phyloP scores from a whole-genome alignment of 2,329 filamentous ascomycete genomes.

The Ophiognomonia clavigignenti-juglandacearum region DNA sequence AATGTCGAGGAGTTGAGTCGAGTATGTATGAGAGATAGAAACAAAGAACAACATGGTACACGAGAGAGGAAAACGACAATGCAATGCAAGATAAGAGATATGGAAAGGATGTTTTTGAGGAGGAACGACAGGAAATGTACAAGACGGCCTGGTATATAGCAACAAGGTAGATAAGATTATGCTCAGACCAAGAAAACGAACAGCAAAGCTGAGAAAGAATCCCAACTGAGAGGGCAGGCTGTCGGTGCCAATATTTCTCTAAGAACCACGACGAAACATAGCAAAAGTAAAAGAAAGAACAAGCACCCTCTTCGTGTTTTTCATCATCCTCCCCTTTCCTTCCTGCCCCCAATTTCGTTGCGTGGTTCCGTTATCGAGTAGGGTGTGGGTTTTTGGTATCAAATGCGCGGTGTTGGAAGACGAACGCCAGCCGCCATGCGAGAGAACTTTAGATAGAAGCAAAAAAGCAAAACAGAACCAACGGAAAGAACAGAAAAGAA shows the following conservation, averaged over 20 bases:
- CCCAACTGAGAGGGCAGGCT: too few relatives aligned
- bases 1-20: not conserved
- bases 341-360: not conserved
- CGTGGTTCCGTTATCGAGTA: constrained; percentile 7
- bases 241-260: too few relatives aligned
- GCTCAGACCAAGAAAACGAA: too few relatives aligned
- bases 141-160: not conserved
- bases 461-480: not conserved
- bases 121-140: constrained; percentile 5
- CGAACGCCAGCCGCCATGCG: constrained; percentile 33
- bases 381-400: constrained; percentile 13
- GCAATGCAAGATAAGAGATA: too few relatives aligned
- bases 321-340: not conserved
- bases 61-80: too few relatives aligned
- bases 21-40: too few relatives aligned
- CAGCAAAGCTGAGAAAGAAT: too few relatives aligned
- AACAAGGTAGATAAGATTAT: not conserved
- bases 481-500: not conserved
- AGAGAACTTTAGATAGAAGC: constrained; percentile 11
- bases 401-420: constrained; percentile 18
- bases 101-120: not conserved
- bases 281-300: too few relatives aligned
- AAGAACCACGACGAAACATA: not conserved
- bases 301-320: not conserved
- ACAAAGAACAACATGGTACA: too few relatives aligned